Conservation (phyloP, 345 rosid species). For the Geranium rotundifolium region DNA sequence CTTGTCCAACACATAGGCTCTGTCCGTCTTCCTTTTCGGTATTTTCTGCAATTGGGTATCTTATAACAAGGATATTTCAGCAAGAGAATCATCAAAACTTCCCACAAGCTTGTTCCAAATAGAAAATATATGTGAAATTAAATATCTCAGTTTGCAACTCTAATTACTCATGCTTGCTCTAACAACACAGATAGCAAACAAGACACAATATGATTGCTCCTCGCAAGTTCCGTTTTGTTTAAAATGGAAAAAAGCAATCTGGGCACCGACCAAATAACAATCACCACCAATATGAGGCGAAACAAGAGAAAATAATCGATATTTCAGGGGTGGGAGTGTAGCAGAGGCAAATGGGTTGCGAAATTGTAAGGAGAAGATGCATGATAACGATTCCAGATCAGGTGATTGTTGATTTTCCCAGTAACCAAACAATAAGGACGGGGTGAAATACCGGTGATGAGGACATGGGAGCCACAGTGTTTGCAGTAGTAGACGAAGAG, state of each 20-base stretch:
- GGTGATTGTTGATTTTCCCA: not conserved
- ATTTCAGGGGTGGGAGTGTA: not conserved
- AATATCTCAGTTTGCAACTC: not conserved
- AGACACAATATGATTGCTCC: not conserved
- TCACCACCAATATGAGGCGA: too few species aligned
- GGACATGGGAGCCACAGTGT: constrained; percentile 93
- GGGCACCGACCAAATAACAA: not conserved
- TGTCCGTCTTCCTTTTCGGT: constrained; percentile 94
- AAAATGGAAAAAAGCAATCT: not conserved
- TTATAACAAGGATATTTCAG: constrained; percentile 39
- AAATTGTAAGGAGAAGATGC: too few species aligned
- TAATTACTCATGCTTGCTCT: not conserved
- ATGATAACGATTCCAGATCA: not conserved
- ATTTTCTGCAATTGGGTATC: constrained; percentile 98
- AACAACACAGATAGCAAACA: not conserved
- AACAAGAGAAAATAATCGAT: not conserved
- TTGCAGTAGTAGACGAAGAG: constrained; percentile 99
- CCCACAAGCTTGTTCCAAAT: not conserved
- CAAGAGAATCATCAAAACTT: not conserved
- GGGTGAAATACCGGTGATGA: constrained; percentile 59
- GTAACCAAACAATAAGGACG: not conserved
- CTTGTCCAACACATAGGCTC: constrained; percentile 83
- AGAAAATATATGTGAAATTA: not conserved
- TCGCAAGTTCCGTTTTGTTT: too few species aligned
- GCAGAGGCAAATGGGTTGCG: too few species aligned